Evolutionary conservation across 139 green algal species (phyloP).

Genomic region (Yamagishiella unicocca): DNA sequence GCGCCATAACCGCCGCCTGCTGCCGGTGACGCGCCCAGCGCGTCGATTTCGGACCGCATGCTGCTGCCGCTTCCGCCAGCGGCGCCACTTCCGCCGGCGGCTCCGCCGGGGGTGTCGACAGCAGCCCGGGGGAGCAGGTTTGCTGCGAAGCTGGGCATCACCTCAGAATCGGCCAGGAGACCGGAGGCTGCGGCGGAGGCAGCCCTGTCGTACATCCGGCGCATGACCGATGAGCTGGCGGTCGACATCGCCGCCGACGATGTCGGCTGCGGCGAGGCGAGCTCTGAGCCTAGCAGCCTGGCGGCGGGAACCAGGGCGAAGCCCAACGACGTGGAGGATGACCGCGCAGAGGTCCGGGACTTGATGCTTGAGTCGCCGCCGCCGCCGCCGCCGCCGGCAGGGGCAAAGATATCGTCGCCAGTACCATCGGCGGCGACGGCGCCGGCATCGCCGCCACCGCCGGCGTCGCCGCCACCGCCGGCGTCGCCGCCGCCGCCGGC

Average conservation of each 20-base stretch:
- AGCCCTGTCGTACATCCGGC: background rate
- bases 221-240: background rate
- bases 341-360: background rate
- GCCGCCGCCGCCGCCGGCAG: no score
- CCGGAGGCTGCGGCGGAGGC: background rate
- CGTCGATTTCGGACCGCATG: background rate
- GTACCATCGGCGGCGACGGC: background rate
- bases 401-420: background rate
- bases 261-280: background rate
- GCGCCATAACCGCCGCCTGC: background rate
- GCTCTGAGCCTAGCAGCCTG: background rate
- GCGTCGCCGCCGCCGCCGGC: background rate
- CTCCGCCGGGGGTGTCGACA: background rate
- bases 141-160: constrained; percentile 1
- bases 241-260: background rate
- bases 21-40: background rate
- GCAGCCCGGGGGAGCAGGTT: background rate
- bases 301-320: background rate
- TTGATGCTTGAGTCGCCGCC: no score
- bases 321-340: background rate
- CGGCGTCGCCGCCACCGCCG: no score
- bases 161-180: background rate
- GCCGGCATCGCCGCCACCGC: background rate
- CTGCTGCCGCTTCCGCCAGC: background rate
- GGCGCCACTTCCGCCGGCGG: background rate